A percentile compares a stretch with the other conserved stretches of the same genome.
These are phyloP conservation scores for Ceratobasidium sp. DNA, from an alignment of 1,284 basidiomycete genomes.

Conservation along the genomic window DNA sequence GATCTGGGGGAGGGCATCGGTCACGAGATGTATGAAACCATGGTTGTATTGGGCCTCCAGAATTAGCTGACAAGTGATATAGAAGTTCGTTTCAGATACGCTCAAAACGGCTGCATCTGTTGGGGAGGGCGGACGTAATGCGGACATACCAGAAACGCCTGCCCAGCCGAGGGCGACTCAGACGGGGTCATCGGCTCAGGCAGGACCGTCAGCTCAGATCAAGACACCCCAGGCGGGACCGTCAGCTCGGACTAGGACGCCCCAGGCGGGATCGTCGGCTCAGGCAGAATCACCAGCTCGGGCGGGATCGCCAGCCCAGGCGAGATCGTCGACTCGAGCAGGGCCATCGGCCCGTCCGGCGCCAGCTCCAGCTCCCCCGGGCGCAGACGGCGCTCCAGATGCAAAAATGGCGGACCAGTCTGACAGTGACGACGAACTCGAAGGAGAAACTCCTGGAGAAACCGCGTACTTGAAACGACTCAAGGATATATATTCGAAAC, in stretches of 20 bases:
- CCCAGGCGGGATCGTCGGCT: too few species aligned
- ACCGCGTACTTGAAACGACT: neutral
- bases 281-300: too few species aligned
- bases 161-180: neutral
- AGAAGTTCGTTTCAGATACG: neutral
- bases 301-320: too few species aligned
- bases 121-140: neutral
- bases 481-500: neutral
- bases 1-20: neutral
- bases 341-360: too few species aligned
- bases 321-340: too few species aligned
- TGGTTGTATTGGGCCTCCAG: neutral
- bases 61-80: neutral
- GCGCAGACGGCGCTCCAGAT: neutral
- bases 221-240: too few species aligned
- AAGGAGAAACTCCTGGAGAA: conserved; percentile 1
- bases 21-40: neutral
- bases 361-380: too few species aligned
- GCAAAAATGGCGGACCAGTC: neutral
- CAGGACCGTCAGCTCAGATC: too few species aligned
- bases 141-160: neutral
- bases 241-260: too few species aligned
- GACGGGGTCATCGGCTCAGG: too few species aligned
- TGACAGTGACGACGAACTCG: neutral
- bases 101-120: neutral